Percentiles rank a stretch among this genome's conserved stretches.
Conservation (phyloP, 768 basidiomycete genomes). For the Termitomyces sp. region DNA sequence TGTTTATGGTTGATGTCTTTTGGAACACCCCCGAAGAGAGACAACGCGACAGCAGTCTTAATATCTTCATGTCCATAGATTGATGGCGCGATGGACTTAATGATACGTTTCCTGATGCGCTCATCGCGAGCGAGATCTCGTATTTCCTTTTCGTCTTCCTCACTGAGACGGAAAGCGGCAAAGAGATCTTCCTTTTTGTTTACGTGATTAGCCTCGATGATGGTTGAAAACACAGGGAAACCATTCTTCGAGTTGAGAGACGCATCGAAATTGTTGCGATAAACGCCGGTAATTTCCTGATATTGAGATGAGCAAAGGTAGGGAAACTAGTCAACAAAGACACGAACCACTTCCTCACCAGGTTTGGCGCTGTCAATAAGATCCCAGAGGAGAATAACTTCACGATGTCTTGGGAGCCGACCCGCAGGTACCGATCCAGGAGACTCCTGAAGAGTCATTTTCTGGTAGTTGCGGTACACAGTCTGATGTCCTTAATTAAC, state of each 20-base stretch:
- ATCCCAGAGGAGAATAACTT: conserved; percentile 97
- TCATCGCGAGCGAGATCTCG: conserved; percentile 84
- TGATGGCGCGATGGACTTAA: conserved; percentile 98
- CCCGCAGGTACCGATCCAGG: conserved; percentile 98
- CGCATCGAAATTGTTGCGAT: conserved; percentile 98
- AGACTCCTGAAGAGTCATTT: conserved; percentile 97
- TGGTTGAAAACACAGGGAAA: conserved; percentile 98
- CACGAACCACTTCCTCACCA: conserved; percentile 90
- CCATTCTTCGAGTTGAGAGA: conserved; percentile 98
- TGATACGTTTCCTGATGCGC: conserved; percentile 93
- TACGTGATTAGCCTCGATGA: conserved; percentile 97
- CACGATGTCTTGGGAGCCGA: conserved; percentile 93
- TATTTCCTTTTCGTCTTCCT: conserved; percentile 95
- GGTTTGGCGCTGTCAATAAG: conserved; percentile 98
- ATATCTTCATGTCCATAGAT: conserved; percentile 99
- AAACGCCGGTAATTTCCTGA: conserved; percentile 96
- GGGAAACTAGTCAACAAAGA: not conserved
- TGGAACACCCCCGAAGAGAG: conserved; percentile 88
- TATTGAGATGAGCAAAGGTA: conserved; percentile 5
- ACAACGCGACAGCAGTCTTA: conserved; percentile 94
- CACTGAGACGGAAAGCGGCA: conserved; percentile 95
- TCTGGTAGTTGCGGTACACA: conserved; percentile 97
- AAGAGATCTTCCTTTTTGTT: conserved; percentile 99
- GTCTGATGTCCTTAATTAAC: conserved; percentile 48
- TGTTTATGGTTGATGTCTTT: conserved; percentile 98